These are phyloP conservation scores for Phytophthora agathidicida DNA, from an alignment of 352 stramenopile genomes.

Conservation along the genomic window DNA sequence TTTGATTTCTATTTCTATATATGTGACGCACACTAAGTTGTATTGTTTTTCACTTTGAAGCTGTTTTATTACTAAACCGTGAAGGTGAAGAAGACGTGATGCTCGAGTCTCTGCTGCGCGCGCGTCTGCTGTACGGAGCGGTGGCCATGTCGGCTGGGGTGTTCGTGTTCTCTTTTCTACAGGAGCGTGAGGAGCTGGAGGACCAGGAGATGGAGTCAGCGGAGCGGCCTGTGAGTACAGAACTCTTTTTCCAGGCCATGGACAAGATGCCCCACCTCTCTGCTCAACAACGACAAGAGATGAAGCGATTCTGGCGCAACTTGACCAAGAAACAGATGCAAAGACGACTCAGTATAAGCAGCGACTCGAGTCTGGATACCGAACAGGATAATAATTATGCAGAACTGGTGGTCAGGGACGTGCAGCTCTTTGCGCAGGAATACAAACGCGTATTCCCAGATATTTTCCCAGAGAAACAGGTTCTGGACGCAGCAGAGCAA, in stretches of 20 bases:
- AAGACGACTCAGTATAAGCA: neutral
- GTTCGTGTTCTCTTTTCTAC: slow-evolving; percentile 79
- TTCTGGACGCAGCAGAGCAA: slow-evolving; percentile 57
- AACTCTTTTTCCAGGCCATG: slow-evolving; percentile 74
- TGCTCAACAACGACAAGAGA: slow-evolving; percentile 65
- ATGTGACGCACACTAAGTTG: neutral
- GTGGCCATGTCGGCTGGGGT: slow-evolving; percentile 82
- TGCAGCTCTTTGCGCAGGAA: slow-evolving; percentile 78
- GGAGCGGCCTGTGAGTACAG: slow-evolving; percentile 55
- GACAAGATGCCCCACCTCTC: slow-evolving; percentile 60
- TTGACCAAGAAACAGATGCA: slow-evolving; percentile 60
- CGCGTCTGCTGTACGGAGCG: slow-evolving; percentile 72
- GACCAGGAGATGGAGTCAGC: slow-evolving; percentile 58
- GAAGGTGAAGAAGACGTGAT: too few relatives aligned
- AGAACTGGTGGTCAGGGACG: slow-evolving; percentile 59
- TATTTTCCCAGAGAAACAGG: slow-evolving; percentile 74
- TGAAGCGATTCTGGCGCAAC: slow-evolving; percentile 81
- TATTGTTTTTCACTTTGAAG: neutral
- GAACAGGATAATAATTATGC: neutral
- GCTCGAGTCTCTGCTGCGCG: slow-evolving; percentile 45
- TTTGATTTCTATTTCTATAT: neutral
- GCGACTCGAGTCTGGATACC: neutral
- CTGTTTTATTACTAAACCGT: neutral
- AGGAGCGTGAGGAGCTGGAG: slow-evolving; percentile 80
- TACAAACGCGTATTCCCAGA: slow-evolving; percentile 85